These are phyloP conservation scores for Colletotrichum shisoi DNA, from an alignment of 2,329 filamentous ascomycete genomes.

Conservation along the genomic window DNA sequence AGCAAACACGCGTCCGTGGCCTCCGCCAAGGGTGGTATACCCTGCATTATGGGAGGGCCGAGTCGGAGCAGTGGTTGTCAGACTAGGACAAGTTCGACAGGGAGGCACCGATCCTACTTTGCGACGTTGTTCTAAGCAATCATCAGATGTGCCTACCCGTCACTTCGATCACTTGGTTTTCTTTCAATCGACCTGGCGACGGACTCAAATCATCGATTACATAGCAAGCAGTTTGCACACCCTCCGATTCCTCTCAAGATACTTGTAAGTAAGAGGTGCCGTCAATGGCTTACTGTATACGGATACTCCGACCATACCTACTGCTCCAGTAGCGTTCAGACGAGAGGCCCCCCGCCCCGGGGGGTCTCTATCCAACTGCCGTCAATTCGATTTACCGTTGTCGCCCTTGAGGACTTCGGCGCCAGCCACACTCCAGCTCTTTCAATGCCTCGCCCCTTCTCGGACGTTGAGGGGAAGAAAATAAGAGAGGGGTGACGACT, in stretches of 20 bases:
- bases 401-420: not conserved
- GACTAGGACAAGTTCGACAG: not conserved
- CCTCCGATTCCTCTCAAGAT: not conserved
- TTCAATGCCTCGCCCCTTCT: not conserved
- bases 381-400: not conserved
- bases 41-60: no score
- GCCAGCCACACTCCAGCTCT: not conserved
- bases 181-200: not conserved
- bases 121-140: not conserved
- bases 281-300: not conserved
- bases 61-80: not conserved
- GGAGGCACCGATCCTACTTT: not conserved
- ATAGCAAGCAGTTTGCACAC: not conserved
- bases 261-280: not conserved
- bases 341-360: not conserved
- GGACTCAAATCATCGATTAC: no score
- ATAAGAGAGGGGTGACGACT: not conserved
- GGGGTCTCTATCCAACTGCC: not conserved
- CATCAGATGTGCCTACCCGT: not conserved
- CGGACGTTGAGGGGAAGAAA: not conserved
- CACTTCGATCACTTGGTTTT: not conserved
- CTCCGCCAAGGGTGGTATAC: no score
- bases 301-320: conserved; percentile 13
- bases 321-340: not conserved
- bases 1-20: no score